Base-by-base conservation (phyloP, 495 filamentous ascomycete species). In the Cryomyces minteri region DNA sequence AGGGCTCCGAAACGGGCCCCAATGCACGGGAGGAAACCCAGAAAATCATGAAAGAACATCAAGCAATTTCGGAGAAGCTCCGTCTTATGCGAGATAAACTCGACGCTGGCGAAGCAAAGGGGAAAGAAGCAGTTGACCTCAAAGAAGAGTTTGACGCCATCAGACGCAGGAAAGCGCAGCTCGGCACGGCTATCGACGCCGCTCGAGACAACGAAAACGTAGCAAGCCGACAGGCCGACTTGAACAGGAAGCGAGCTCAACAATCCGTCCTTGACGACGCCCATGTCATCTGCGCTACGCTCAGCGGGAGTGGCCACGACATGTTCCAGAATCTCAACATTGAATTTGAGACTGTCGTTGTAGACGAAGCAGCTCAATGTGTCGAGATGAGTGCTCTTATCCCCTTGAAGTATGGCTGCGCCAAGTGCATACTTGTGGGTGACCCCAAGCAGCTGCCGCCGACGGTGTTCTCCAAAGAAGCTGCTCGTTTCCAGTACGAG, bases 261-360 rank as follows among this genome's bases (percentile, higher is more conserved):
- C 87, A 96, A 61, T 76, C 87, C 48, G 83, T 98, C 43, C 76
- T 96, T 38, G 77, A 93, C 52, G 76, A 77, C 25, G 84, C 90
- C 8, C 82, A 96, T 62, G 80, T 96, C 31, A 80, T 98, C 38
- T 98, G 90, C 59, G 83, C 90, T 25, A 98, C 90, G 0, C 77
- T 98, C 44, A 94, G 85, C 58, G 90, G 88, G 44, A 88, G 82
- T 62, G 90, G 90, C 11, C 92, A 96, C 53, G 92, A 98, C 43
- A 94, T 98, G 79, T 93, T 98, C 66, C 86, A 87, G 62, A 79
- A 78, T 52, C 63, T 96, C 42, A 88, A 82, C 52, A 85, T 96
- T 43, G 90, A 96, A 59, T 96, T 98, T 51, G 90, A 98, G 62
- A 95, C 90, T 0, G 90, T 98, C 49, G 81, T 98, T 55, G 94